Percentiles rank a stretch among this genome's conserved stretches.
Evolutionary conservation across 495 filamentous ascomycete species (phyloP).

Genomic region (Staphylotrichum tortipilum): DNA sequence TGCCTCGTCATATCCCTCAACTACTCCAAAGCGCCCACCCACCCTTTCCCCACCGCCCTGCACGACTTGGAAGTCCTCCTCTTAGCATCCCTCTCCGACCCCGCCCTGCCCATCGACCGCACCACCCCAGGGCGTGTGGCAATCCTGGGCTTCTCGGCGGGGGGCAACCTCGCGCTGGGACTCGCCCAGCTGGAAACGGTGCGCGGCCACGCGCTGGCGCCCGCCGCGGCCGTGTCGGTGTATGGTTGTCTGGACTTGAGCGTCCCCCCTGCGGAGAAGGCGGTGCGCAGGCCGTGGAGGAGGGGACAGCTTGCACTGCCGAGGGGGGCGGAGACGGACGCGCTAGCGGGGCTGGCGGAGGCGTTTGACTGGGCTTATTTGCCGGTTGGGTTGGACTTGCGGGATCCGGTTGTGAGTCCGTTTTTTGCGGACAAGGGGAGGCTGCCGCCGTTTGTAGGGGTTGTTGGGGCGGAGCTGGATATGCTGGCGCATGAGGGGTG

Average conservation of each 20-base stretch:
- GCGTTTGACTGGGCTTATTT: constrained; percentile 28
- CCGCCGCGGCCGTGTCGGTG: constrained; percentile 20
- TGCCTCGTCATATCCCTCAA: constrained; percentile 29
- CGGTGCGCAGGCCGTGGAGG: constrained; percentile 25
- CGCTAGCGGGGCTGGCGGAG: constrained; percentile 18
- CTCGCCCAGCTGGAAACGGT: constrained; percentile 26
- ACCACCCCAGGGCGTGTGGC: constrained; percentile 23
- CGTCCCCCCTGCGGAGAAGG: constrained; percentile 14
- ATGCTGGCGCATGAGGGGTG: constrained; percentile 30
- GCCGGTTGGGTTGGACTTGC: constrained; percentile 14
- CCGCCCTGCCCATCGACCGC: constrained; percentile 31
- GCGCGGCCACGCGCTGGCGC: constrained; percentile 15
- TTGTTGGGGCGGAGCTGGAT: constrained; percentile 48
- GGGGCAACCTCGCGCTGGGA: constrained; percentile 23
- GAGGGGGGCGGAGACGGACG: constrained; percentile 11
- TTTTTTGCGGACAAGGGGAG: constrained; percentile 18
- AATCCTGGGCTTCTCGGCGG: constrained; percentile 29
- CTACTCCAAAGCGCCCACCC: constrained; percentile 29
- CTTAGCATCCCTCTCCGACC: constrained; percentile 27
- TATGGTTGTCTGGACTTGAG: constrained; percentile 28
- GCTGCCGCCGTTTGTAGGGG: constrained; percentile 32
- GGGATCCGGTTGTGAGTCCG: constrained; percentile 27
- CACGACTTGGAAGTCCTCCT: constrained; percentile 30
- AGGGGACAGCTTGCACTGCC: constrained; percentile 11
- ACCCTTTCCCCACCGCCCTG: constrained; percentile 26